phyloP scores from a whole-genome alignment of 2,329 filamentous ascomycete genomes.

The Xylariaceae sp. region DNA sequence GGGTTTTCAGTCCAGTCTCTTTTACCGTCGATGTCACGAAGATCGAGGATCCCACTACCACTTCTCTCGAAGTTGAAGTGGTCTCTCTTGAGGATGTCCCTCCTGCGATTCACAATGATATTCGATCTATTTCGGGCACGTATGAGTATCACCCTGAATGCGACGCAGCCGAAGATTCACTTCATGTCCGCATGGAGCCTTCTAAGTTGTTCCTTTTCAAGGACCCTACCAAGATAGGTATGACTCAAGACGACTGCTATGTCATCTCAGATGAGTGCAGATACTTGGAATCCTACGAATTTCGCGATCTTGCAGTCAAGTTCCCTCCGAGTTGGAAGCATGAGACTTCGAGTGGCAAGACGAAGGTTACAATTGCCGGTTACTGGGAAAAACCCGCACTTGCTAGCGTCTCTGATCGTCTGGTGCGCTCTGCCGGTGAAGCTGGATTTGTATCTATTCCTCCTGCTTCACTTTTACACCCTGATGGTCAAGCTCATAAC shows the following conservation, averaged over 20 bases:
- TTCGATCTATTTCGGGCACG: conserved; percentile 12
- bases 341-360: background rate
- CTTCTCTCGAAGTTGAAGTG: background rate
- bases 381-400: conserved; percentile 6
- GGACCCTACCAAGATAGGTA: conserved; percentile 23
- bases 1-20: conserved; percentile 9
- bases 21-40: conserved; percentile 21
- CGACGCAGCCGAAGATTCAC: conserved; percentile 30
- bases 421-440: background rate
- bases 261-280: conserved; percentile 29
- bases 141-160: conserved; percentile 27
- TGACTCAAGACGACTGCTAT: conserved; percentile 26
- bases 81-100: conserved; percentile 4
- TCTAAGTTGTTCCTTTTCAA: conserved; percentile 30
- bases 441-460: conserved; percentile 7
- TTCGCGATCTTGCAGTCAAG: conserved; percentile 29
- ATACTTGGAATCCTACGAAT: conserved; percentile 31
- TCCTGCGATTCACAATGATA: background rate
- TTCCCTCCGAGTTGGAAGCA: conserved; percentile 14
- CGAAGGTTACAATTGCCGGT: conserved; percentile 3
- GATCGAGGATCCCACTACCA: background rate
- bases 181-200: conserved; percentile 18
- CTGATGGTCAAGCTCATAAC: background rate
- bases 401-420: background rate
- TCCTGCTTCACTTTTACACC: background rate